These are phyloP conservation scores for Ministeria vibrans DNA, from an alignment of 78 protist species.

Conservation along the genomic window DNA sequence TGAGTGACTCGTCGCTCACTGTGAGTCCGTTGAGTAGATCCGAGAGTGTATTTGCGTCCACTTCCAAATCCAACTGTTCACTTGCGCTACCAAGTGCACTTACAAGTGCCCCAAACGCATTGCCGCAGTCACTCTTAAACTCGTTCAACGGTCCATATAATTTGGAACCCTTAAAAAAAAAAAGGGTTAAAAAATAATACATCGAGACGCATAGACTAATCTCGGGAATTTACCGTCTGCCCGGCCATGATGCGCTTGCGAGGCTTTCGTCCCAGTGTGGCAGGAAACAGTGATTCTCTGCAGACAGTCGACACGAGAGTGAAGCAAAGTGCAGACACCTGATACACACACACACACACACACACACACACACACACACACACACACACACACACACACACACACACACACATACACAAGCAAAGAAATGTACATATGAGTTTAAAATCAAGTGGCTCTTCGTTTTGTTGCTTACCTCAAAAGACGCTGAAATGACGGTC, in stretches of 20 bases:
- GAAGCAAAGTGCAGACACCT: not conserved
- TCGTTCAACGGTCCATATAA: too few species aligned
- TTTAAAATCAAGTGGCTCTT: not conserved
- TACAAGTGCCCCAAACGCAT: too few species aligned
- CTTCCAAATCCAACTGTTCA: too few species aligned
- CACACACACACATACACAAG: not conserved
- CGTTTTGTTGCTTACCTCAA: not conserved
- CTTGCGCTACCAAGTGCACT: too few species aligned
- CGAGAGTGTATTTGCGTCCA: too few species aligned
- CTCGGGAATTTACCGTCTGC: not conserved
- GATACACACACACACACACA: not conserved
- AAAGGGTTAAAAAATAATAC: not conserved
- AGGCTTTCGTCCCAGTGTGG: not conserved
- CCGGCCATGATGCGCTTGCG: not conserved
- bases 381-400: constrained; percentile 1
- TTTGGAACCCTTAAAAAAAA: too few species aligned
- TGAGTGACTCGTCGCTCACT: too few species aligned
- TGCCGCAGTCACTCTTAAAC: too few species aligned
- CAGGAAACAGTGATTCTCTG: not conserved
- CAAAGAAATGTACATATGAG: not conserved
- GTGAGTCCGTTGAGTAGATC: too few species aligned
- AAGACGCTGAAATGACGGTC: not conserved
- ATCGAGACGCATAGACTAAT: not conserved
- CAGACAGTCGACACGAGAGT: not conserved
- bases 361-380: constrained; percentile 12